Evolutionary conservation across 495 filamentous ascomycete genomes (phyloP), one percentile per base, ranked within the genome.

Genomic region (Tirmania nivea): DNA sequence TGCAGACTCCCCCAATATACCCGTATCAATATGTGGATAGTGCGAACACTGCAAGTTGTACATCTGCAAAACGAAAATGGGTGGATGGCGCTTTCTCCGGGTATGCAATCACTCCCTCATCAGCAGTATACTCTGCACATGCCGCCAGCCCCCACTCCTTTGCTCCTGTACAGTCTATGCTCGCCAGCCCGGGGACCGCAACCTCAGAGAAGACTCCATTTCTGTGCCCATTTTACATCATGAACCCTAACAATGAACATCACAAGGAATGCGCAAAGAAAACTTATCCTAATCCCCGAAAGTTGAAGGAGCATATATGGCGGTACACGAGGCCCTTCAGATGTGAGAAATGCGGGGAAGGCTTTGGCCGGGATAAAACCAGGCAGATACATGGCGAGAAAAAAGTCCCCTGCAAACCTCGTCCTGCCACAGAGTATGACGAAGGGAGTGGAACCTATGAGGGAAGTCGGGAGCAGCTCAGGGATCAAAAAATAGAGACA

Each of bases 241-340:
- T n/a, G 42, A 56, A 34, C 50, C 55, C 34, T n/a, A 21, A 17
- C 10, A 34, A 45, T 8, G 17, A 45, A 4, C 19, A 31, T 9
- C 62, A 64, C 35, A 17, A 42, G 17, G 56, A 64, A 5, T 64
- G 62, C n/a, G 39, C 52, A 1, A 11, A 53, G 0, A 64, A 61
- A 36, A 53, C 37, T 2, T 64, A 64, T 31, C 62, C 62, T 3
- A 64, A 64, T 25, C 62, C 62, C 12, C 54, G 62, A 35, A 64
- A 64, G 39, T 37, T 64, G 25, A 64, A 64, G 52, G 62, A 64
- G 20, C 62, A 64, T 31, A 59, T 64, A 34, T 64, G 62, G 62
- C 55, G 59, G 8, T 64, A 55, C 50, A 53, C 55, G 14, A 64
- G 59, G 34, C 62, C 62, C 10, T 64, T 64, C 31, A 61, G 63